Conservation (phyloP, 768 basidiomycete genomes). For the Lactifluus echinatus region DNA sequence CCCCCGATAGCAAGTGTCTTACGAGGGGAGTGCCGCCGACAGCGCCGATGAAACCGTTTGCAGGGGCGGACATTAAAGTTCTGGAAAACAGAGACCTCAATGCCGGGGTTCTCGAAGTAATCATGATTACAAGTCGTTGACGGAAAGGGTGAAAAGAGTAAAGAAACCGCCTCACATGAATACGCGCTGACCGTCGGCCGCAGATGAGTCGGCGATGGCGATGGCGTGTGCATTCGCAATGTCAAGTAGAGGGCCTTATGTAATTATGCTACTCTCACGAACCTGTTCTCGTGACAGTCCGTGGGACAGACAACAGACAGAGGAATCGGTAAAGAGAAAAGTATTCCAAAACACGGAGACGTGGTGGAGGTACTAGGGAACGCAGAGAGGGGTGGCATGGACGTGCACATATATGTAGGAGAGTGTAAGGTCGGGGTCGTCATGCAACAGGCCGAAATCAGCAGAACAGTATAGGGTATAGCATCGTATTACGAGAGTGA, state of each 20-base stretch:
- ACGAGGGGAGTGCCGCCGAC: conserved; percentile 94
- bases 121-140: neutral
- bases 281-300: neutral
- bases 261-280: neutral
- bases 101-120: neutral
- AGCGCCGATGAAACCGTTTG: conserved; percentile 77
- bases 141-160: neutral
- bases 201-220: neutral
- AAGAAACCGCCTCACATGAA: neutral
- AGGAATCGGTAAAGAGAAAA: neutral
- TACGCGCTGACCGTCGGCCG: neutral
- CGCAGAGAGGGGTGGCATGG: conserved; percentile 2
- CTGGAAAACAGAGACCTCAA: conserved; percentile 18
- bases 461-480: conserved; percentile 24
- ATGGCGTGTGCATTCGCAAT: neutral
- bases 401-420: conserved; percentile 6
- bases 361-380: neutral
- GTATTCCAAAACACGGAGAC: conserved; percentile 3
- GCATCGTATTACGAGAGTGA: conserved; percentile 12
- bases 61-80: conserved; percentile 31
- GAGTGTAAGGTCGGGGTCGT: conserved; percentile 8
- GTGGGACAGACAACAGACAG: conserved; percentile 5
- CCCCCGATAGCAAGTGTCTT: conserved; percentile 22
- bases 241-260: neutral
- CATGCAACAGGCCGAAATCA: conserved; percentile 16